Evolutionary conservation across 2,329 filamentous ascomycete genomes (phyloP).

Genomic region (Colletotrichum spaethianum): DNA sequence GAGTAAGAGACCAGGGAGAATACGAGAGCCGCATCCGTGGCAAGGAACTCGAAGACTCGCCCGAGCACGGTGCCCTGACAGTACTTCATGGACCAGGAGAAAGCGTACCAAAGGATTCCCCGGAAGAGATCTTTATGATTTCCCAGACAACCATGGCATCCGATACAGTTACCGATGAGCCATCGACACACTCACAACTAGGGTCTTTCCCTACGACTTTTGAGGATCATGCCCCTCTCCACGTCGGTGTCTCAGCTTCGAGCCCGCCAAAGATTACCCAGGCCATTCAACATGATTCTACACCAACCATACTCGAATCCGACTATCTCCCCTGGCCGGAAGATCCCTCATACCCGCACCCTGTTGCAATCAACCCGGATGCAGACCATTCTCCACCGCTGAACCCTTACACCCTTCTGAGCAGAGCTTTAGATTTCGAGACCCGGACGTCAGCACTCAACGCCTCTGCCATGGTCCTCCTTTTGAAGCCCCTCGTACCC

Average conservation of each 20-base stretch:
- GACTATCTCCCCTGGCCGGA: conserved; percentile 73
- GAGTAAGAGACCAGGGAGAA: conserved; percentile 50
- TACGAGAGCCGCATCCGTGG: conserved; percentile 64
- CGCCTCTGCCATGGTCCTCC: conserved; percentile 72
- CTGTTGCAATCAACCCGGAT: conserved; percentile 45
- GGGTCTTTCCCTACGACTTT: conserved; percentile 26
- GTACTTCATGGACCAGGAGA: conserved; percentile 8
- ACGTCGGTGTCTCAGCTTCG: conserved; percentile 32
- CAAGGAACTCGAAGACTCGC: conserved; percentile 50
- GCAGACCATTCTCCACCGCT: conserved; percentile 56
- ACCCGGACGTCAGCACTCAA: conserved; percentile 69
- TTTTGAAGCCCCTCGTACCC: conserved; percentile 71
- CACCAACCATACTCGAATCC: conserved; percentile 64
- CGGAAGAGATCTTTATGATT: conserved; percentile 59
- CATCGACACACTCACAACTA: conserved; percentile 34
- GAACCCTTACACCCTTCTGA: conserved; percentile 68
- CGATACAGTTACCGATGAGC: conserved; percentile 50
- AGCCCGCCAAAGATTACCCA: conserved; percentile 47
- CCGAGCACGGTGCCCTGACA: conserved; percentile 30
- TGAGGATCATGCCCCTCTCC: conserved; percentile 39
- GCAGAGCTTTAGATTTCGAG: conserved; percentile 70
- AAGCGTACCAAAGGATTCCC: conserved; percentile 47
- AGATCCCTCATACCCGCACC: conserved; percentile 70
- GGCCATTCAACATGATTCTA: conserved; percentile 55
- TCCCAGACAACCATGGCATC: conserved; percentile 60